Conservation (phyloP, 73 alveolate genomes). For the Symbiodinium natans region DNA sequence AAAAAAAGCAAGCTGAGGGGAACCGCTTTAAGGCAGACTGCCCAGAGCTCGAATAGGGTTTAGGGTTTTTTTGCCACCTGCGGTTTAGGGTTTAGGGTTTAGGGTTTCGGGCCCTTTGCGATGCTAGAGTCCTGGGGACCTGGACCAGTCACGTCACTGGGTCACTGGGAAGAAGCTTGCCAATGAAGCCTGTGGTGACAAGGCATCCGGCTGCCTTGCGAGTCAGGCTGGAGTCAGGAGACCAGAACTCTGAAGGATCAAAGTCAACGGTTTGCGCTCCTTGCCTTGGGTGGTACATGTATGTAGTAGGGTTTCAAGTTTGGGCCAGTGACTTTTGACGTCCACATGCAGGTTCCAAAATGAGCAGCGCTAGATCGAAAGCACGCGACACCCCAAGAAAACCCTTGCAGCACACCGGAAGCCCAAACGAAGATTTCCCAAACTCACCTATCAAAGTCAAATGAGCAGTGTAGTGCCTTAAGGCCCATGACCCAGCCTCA, state of each 20-base stretch:
- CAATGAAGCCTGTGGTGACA: slow-evolving; percentile 88
- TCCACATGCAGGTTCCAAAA: background rate
- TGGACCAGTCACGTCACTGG: no score
- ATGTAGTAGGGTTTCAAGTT: background rate
- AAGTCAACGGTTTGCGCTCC: no score
- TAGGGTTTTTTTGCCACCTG: background rate
- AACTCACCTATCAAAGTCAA: no score
- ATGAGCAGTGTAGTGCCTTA: no score
- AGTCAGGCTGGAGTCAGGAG: background rate
- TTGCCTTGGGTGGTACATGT: no score
- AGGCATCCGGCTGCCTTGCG: slow-evolving; percentile 73
- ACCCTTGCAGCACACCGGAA: no score
- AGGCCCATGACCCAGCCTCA: no score
- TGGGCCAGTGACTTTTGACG: background rate
- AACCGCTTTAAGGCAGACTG: no score
- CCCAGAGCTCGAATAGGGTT: background rate
- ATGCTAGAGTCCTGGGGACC: background rate
- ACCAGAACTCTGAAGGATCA: background rate
- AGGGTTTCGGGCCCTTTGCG: background rate
- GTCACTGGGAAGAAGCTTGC: slow-evolving; percentile 41
- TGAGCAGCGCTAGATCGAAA: background rate
- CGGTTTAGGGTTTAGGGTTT: background rate
- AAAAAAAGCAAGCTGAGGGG: no score
- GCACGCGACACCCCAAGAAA: background rate
- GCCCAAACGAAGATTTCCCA: no score